phyloP scores from a whole-genome alignment of 192 early-diverging fungal genomes.

The Dissophora ornata region DNA sequence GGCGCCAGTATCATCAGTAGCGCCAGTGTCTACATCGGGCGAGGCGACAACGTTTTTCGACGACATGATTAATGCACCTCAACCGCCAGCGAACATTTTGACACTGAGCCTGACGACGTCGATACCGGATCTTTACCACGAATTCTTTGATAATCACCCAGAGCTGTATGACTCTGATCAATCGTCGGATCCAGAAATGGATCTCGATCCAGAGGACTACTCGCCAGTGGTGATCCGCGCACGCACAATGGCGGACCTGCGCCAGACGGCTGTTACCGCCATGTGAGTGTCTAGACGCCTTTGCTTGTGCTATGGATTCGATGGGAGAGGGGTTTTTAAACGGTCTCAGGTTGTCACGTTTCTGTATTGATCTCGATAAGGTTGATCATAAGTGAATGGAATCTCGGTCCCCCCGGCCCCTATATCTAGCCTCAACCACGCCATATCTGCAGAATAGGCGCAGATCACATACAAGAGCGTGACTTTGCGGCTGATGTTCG shows the following conservation, averaged over 20 bases:
- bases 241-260: conserved; percentile 47
- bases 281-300: conserved; percentile 50
- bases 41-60: conserved; percentile 53
- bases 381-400: not conserved
- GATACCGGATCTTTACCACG: conserved; percentile 50
- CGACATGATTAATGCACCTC: conserved; percentile 52
- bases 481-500: no score
- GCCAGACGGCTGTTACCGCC: conserved; percentile 22
- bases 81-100: conserved; percentile 50
- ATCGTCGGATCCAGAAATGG: conserved; percentile 52
- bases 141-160: conserved; percentile 56
- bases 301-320: no score
- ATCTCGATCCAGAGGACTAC: conserved; percentile 23
- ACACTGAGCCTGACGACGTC: conserved; percentile 46
- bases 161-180: conserved; percentile 52
- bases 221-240: conserved; percentile 30
- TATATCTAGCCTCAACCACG: not conserved
- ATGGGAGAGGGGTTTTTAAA: no score
- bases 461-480: no score
- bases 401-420: not conserved
- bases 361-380: no score
- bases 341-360: not conserved
- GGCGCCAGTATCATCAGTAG: not conserved
- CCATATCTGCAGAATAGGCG: no score
- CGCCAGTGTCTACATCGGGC: conserved; percentile 8